phyloP scores from a whole-genome alignment of 1,139 yeast genomes.

The Kluyveromyces sp. region DNA sequence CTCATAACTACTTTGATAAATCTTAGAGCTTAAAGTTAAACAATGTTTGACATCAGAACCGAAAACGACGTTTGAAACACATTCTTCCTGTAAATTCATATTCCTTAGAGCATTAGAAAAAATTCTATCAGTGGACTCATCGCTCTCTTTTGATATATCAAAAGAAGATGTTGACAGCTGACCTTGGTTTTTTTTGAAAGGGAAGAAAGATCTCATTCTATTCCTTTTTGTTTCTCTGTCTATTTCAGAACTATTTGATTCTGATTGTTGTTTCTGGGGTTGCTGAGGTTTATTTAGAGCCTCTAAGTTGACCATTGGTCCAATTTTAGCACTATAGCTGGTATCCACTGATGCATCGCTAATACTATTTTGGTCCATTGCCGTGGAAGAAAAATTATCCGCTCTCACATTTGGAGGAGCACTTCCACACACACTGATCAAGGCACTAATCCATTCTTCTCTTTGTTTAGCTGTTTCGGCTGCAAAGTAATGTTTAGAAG shows the following conservation, averaged over 20 bases:
- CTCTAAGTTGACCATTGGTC: constrained; percentile 12
- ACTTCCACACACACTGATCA: constrained; percentile 38
- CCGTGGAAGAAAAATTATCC: constrained; percentile 5
- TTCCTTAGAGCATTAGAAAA: constrained; percentile 24
- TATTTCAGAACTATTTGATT: constrained; percentile 13
- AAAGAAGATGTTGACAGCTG: constrained; percentile 7
- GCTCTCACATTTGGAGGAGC: constrained; percentile 3
- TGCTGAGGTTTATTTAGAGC: constrained; percentile 4
- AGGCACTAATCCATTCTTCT: constrained; percentile 64
- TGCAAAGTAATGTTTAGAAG: constrained; percentile 65
- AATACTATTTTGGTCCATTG: constrained; percentile 7
- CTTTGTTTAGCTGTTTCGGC: constrained; percentile 78
- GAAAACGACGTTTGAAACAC: constrained; percentile 39
- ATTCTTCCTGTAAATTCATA: constrained; percentile 20
- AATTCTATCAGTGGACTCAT: constrained; percentile 13
- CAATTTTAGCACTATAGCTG: constrained; percentile 5
- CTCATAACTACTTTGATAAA: constrained; percentile 34
- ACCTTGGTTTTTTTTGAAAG: constrained; percentile 38
- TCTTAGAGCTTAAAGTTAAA: constrained; percentile 41
- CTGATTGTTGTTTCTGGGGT: constrained; percentile 10
- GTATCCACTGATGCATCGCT: constrained; percentile 7
- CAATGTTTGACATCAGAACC: constrained; percentile 58
- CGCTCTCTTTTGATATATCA: constrained; percentile 6
- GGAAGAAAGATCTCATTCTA: constrained; percentile 54
- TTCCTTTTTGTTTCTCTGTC: constrained; percentile 37